These are phyloP conservation scores for Sisymbrium irio DNA, from an alignment of 345 rosid species.

Conservation along the genomic window DNA sequence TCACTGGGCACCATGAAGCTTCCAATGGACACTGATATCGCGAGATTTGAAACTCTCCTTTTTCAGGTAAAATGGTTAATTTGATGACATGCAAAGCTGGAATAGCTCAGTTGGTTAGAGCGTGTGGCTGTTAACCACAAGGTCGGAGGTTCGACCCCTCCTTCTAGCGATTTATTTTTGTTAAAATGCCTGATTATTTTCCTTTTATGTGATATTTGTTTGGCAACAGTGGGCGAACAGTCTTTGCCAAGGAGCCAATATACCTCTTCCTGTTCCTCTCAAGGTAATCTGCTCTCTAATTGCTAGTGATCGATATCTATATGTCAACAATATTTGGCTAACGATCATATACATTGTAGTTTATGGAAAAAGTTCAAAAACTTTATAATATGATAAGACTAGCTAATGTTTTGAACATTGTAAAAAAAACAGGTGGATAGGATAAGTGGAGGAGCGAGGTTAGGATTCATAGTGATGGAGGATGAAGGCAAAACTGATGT, in stretches of 20 bases:
- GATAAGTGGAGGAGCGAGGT: conserved; percentile 74
- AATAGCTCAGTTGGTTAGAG: conserved; percentile 85
- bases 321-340: conserved; percentile 3
- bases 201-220: not conserved
- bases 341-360: not conserved
- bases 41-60: conserved; percentile 60
- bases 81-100: conserved; percentile 30
- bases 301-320: not conserved
- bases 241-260: conserved; percentile 87
- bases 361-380: not conserved
- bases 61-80: conserved; percentile 50
- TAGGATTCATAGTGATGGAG: conserved; percentile 72
- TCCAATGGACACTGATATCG: conserved; percentile 59
- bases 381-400: not conserved
- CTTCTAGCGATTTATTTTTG: conserved; percentile 35
- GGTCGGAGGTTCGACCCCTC: conserved; percentile 82
- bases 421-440: conserved; percentile 59
- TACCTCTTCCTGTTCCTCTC: conserved; percentile 79
- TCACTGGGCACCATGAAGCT: conserved; percentile 83
- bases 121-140: conserved; percentile 87
- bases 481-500: conserved; percentile 83
- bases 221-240: conserved; percentile 82
- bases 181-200: not conserved
- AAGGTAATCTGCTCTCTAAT: conserved; percentile 44
- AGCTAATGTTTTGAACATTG: not conserved